These are phyloP conservation scores for Candida xyloterini DNA, from an alignment of 805 yeast genomes.

Conservation along the genomic window DNA sequence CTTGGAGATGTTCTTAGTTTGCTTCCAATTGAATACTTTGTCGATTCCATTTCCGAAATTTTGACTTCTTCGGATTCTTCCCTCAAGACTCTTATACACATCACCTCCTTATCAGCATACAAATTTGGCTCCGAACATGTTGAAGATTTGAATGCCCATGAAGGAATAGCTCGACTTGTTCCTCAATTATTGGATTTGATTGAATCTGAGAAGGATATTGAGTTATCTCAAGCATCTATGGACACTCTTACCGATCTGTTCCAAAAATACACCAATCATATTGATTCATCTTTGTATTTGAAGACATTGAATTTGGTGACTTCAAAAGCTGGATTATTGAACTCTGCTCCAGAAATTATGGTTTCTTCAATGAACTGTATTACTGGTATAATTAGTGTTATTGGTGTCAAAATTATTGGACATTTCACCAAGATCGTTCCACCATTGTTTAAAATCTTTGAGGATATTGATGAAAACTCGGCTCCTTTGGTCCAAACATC, in stretches of 20 bases:
- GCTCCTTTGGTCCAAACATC: conserved; percentile 61
- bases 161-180: conserved; percentile 51
- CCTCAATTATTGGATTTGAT: conserved; percentile 46
- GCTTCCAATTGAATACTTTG: conserved; percentile 73
- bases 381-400: conserved; percentile 61
- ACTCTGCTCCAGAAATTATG: conserved; percentile 52
- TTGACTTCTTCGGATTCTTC: conserved; percentile 36
- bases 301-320: conserved; percentile 49
- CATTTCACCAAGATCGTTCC: conserved; percentile 82
- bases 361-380: conserved; percentile 74
- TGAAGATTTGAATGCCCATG: conserved; percentile 45
- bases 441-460: conserved; percentile 62
- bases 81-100: conserved; percentile 53
- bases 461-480: conserved; percentile 33
- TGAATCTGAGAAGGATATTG: conserved; percentile 37
- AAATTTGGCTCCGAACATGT: conserved; percentile 69
- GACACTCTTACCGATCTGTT: conserved; percentile 65
- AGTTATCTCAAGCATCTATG: conserved; percentile 64
- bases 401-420: conserved; percentile 87
- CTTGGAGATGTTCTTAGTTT: conserved; percentile 63
- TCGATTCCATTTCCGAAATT: conserved; percentile 52
- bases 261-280: conserved; percentile 54
- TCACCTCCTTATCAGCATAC: conserved; percentile 57
- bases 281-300: conserved; percentile 46
- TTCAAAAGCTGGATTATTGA: conserved; percentile 51